Base-by-base conservation (phyloP, 2,329 filamentous ascomycete species). In the Microcyclosporella mali region DNA sequence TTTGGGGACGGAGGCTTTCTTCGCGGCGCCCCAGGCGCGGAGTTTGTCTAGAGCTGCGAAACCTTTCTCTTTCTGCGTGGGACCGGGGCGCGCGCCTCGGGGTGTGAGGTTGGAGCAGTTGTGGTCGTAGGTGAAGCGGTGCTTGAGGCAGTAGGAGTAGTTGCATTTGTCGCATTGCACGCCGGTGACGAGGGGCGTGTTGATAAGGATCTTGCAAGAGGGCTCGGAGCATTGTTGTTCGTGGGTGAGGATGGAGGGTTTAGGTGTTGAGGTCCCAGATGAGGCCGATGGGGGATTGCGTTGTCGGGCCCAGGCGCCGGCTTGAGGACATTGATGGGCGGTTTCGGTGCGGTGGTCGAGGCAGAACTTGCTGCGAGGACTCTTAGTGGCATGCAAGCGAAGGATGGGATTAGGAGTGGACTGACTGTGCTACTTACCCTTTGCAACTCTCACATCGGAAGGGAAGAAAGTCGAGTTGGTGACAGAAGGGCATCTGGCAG, bases 381-480 rank as follows among this genome's bases (percentile, higher is more conserved):
- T 25, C 6, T 25, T 25, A 25, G 21, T 10, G 17, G 25, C 8
- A 25, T 27, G 37, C 16, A 46, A 46, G 43, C 21, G 41, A 30
- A 2, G 29, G 11, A 15, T 35, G 15, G 9, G 15, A 14, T 25
- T 12, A 14, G 27, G 31, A n/a, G n/a, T n/a, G 21, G 7, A 36
- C 45, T 37, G 10, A 54, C 61, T 31, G 58, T n/a, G n/a, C n/a
- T n/a, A n/a, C n/a, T n/a, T n/a, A 73, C 69, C 74, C 73, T 58
- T 70, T 77, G 70, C 92, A 98, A 55, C 85, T 92, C 63, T 94
- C 86, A 70, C 92, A 98, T 61, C 81, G 77, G 67, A 97, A 97
- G 3, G 92, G 92, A 3, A 98, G 79, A 66, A 98, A 97, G 68
- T 97, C 92, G 47, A 97, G 85, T 62, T 92, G 85, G 63, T 89